phyloP scores from a whole-genome alignment of 2,329 filamentous ascomycete species.

The Aspergillus sp. region DNA sequence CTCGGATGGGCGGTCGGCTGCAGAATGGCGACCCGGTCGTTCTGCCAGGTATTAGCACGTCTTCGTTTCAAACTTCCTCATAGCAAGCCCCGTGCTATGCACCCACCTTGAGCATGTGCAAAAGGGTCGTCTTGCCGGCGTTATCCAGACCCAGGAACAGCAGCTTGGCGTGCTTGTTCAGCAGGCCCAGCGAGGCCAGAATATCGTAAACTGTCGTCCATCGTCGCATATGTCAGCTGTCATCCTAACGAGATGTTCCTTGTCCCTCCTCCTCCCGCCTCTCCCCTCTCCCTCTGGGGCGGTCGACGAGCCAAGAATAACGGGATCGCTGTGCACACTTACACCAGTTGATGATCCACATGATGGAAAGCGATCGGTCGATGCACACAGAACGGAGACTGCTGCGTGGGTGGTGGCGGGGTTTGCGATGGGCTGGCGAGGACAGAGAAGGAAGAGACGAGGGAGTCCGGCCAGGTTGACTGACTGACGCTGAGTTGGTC shows the following conservation, averaged over 20 bases:
- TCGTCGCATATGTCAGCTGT: not conserved
- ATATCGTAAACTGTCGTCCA: constrained; percentile 75
- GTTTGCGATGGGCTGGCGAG: constrained; percentile 8
- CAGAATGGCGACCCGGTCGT: constrained; percentile 87
- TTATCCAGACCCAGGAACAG: constrained; percentile 92
- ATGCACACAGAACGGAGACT: constrained; percentile 2
- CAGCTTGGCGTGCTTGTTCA: constrained; percentile 96
- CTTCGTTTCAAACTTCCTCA: not conserved
- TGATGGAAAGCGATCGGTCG: constrained; percentile 38
- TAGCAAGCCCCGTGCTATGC: not conserved
- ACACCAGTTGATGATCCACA: constrained; percentile 98
- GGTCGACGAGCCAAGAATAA: too few species aligned
- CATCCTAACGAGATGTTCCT: constrained; percentile 17
- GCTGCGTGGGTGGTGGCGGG: constrained; percentile 16
- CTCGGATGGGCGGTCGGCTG: constrained; percentile 90
- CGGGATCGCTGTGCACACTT: constrained; percentile 39
- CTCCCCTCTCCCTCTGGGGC: too few species aligned
- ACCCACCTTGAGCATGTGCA: constrained; percentile 92
- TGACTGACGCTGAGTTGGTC: constrained; percentile 22
- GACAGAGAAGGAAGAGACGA: constrained; percentile 19
- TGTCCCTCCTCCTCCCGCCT: not conserved
- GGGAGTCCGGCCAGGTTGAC: constrained; percentile 28
- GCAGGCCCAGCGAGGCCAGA: constrained; percentile 78
- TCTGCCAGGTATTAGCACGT: constrained; percentile 50
- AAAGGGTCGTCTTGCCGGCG: constrained; percentile 87